Base-by-base conservation (phyloP, 768 basidiomycete species). In the Rhodotorula diobovata region DNA sequence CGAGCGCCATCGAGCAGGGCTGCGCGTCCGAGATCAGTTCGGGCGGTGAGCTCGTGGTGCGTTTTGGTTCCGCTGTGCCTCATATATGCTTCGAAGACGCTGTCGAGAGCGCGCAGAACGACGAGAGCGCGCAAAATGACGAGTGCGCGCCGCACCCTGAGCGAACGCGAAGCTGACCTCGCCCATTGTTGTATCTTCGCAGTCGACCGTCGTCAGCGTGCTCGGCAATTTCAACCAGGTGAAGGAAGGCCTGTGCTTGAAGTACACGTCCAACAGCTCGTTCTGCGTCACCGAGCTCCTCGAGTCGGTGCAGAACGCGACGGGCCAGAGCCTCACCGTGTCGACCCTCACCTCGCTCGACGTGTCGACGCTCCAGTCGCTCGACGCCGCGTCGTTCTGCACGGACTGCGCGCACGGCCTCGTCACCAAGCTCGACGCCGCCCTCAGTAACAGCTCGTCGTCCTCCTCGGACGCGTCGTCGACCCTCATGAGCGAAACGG, bases 201-300 rank as follows among this genome's bases (percentile, higher is more conserved):
- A 66, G 65, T 37, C 50, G 10, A 46, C 61, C 0, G 41, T 54
- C n/a, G 59, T 43, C 12, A 20, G 39, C 3, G 35, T 62, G 4
- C 35, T 72, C 30, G 37, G 6, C 16, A 68, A 66, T 60, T 72
- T 61, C 39, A 62, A 65, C 55, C 20, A 14, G 5, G 67, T 68
- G n/a, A 68, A 72, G 63, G 28, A 56, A 28, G 63, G 48, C 6
- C 25, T 68, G 1, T 72, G 71, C 63, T 55, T 72, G 0, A 28
- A 41, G 32, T 64, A 59, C n/a, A 62, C 63, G 30, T 50, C 63
- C 1, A 79, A 79, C 75, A 74, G 69, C 60, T 74, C 74, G n/a
- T 79, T 74, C 73, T 81, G 81, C 61, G 37, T 81, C 28, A 78
- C 78, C 48, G 61, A 76, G 32, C 75, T 79, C 34, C 71, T 81